These are phyloP conservation scores for Agaricales sp. DNA, from an alignment of 1,284 basidiomycete genomes.

Conservation along the genomic window DNA sequence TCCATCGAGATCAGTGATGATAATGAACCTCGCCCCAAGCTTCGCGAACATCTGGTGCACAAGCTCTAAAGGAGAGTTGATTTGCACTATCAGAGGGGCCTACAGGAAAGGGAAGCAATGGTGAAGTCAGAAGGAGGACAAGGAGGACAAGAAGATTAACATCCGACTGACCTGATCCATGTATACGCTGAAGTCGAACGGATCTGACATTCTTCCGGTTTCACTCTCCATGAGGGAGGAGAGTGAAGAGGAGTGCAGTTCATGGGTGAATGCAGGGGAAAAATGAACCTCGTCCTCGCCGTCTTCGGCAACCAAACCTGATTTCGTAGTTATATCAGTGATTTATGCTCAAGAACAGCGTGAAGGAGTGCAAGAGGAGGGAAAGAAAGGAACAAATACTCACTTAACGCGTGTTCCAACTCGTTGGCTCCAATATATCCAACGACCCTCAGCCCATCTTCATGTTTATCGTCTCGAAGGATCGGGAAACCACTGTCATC, in stretches of 20 bases:
- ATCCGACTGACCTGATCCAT: constrained; percentile 68
- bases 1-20: constrained; percentile 78
- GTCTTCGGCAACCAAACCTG: constrained; percentile 71
- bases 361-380: constrained; percentile 11
- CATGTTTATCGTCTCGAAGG: constrained; percentile 35
- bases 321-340: too few relatives aligned
- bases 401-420: constrained; percentile 88
- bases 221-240: constrained; percentile 46
- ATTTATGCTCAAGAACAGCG: constrained; percentile 9
- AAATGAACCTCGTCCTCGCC: constrained; percentile 60
- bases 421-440: constrained; percentile 92
- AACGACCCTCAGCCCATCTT: constrained; percentile 57
- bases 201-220: constrained; percentile 32
- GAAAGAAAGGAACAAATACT: constrained; percentile 18
- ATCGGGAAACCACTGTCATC: constrained; percentile 91
- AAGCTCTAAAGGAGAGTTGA: constrained; percentile 79
- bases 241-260: constrained; percentile 38
- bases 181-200: constrained; percentile 80
- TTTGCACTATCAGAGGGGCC: constrained; percentile 78
- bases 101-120: constrained; percentile 19
- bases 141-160: too few relatives aligned
- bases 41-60: constrained; percentile 90
- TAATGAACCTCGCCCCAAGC: constrained; percentile 82
- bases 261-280: constrained; percentile 35
- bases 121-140: too few relatives aligned